These are phyloP conservation scores for Ilyonectria sp. DNA, from an alignment of 2,329 filamentous ascomycete species.

Conservation along the genomic window DNA sequence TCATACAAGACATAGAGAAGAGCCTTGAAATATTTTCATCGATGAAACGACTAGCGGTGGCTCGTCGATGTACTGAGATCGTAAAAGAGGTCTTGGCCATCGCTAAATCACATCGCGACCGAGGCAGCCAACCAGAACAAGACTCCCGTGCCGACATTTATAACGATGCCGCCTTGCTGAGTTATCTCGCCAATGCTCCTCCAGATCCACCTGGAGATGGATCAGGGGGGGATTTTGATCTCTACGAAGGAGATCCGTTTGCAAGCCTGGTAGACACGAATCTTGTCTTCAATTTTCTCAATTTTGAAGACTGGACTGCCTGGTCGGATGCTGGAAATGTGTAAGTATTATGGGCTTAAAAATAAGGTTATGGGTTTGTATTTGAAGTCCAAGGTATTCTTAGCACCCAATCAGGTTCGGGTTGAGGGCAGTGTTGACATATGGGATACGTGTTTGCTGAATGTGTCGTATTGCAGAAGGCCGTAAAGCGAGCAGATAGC, in stretches of 20 bases:
- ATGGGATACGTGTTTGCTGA: neutral
- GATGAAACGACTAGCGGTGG: constrained; percentile 25
- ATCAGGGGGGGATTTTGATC: neutral
- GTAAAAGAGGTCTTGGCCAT: constrained; percentile 20
- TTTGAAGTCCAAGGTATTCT: neutral
- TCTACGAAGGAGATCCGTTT: constrained; percentile 1
- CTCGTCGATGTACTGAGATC: constrained; percentile 25
- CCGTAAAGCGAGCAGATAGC: no score
- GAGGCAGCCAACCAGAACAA: neutral
- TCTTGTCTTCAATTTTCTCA: constrained; percentile 22
- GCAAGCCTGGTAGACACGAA: constrained; percentile 15
- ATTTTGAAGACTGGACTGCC: constrained; percentile 20
- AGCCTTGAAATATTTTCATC: constrained; percentile 28
- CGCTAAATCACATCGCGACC: constrained; percentile 16
- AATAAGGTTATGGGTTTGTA: neutral
- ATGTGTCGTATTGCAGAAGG: no score
- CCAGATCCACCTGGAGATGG: constrained; percentile 1
- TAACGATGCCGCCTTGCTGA: constrained; percentile 11
- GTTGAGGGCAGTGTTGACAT: neutral
- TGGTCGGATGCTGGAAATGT: constrained; percentile 18
- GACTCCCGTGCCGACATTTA: constrained; percentile 4
- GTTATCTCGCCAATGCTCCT: constrained; percentile 15
- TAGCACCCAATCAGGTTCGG: neutral
- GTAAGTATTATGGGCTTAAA: no score
- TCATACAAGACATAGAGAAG: constrained; percentile 26